These are phyloP conservation scores for Paxillus ammoniavirescens DNA, from an alignment of 768 basidiomycete species.

Conservation along the genomic window DNA sequence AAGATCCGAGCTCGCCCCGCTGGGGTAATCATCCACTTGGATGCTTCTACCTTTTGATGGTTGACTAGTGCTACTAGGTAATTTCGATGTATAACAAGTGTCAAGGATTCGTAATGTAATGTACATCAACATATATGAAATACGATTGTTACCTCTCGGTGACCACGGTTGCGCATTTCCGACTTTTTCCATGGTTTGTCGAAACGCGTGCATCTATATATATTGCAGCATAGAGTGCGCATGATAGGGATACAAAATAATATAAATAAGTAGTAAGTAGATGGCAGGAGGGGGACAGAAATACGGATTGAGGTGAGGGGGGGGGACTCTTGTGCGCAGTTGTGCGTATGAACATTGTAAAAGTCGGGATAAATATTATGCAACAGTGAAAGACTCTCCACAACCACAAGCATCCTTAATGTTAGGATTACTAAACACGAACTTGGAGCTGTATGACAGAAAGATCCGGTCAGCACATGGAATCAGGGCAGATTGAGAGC, in stretches of 20 bases:
- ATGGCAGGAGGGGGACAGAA: background rate
- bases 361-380: slow-evolving; percentile 13
- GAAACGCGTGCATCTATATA: slow-evolving; percentile 6
- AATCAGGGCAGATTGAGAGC: background rate
- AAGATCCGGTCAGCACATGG: slow-evolving; percentile 2
- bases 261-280: slow-evolving; percentile 4
- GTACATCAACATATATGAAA: background rate
- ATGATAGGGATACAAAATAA: slow-evolving; percentile 29
- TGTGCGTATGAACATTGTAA: slow-evolving; percentile 2
- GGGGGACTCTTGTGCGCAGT: slow-evolving; percentile 12
- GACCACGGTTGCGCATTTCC: too few relatives aligned
- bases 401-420: slow-evolving; percentile 94
- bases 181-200: background rate
- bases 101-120: background rate
- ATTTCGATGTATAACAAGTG: background rate
- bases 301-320: slow-evolving; percentile 13
- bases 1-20: background rate
- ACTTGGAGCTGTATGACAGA: slow-evolving; percentile 57
- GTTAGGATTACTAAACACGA: slow-evolving; percentile 87
- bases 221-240: slow-evolving; percentile 13
- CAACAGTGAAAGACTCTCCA: slow-evolving; percentile 85
- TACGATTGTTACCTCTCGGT: background rate
- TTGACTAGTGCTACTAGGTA: background rate
- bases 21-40: background rate
- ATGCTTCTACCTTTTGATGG: background rate